A percentile compares a stretch with the other conserved stretches of the same genome.
phyloP scores from a whole-genome alignment of 139 green algal species.

The Chlamydomonas sphaeroides region DNA sequence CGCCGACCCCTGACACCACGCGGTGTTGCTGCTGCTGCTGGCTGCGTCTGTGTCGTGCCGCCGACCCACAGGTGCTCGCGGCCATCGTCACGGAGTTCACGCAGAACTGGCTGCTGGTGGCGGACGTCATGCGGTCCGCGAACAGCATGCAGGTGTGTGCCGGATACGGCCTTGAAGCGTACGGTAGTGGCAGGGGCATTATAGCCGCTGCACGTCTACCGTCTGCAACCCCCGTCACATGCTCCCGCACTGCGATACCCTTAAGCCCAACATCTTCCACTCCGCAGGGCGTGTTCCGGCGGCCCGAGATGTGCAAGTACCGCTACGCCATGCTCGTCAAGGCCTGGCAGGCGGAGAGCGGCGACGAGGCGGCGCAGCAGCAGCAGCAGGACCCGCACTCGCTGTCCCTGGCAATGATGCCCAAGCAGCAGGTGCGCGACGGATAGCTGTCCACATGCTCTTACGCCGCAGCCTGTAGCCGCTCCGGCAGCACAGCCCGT shows the following conservation, averaged over 20 bases:
- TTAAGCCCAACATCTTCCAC: no score
- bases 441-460: background rate
- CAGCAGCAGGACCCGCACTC: slow-evolving; percentile 19
- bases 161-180: no score
- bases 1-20: no score
- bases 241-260: no score
- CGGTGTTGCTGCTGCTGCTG: no score
- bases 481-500: no score
- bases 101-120: slow-evolving; percentile 59
- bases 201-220: no score
- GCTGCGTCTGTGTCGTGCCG: no score
- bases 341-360: slow-evolving; percentile 34
- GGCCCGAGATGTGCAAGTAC: slow-evolving; percentile 48
- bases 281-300: slow-evolving; percentile 47
- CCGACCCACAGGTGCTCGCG: slow-evolving; percentile 39
- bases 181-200: no score
- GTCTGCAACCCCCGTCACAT: no score
- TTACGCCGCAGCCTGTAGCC: no score
- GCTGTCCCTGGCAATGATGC: slow-evolving; percentile 26
- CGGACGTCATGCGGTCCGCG: slow-evolving; percentile 51
- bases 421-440: slow-evolving; percentile 24
- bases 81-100: slow-evolving; percentile 58
- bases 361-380: slow-evolving; percentile 1
- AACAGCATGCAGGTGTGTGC: slow-evolving; percentile 36
- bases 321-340: slow-evolving; percentile 44